Conservation (phyloP, 805 yeast species). For the Kurtzmaniella cleridarum region DNA sequence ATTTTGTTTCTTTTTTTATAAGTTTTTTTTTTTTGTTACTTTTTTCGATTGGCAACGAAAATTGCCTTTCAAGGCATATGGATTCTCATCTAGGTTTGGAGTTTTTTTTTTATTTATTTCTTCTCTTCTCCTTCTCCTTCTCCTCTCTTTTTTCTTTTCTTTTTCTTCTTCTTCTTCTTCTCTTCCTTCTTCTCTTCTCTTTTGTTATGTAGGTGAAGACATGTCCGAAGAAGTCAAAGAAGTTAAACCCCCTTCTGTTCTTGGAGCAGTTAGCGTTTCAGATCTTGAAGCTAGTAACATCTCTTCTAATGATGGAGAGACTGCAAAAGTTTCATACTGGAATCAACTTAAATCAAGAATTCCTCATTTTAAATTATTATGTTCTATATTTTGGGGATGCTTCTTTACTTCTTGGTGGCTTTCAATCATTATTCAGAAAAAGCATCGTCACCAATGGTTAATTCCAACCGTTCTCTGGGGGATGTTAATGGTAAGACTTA, state of each 20-base stretch:
- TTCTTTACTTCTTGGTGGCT: slow-evolving; percentile 56
- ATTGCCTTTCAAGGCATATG: slow-evolving; percentile 1
- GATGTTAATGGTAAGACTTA: slow-evolving; percentile 44
- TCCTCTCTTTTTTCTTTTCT: slow-evolving; percentile 5
- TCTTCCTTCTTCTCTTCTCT: not conserved
- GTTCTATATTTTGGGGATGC: slow-evolving; percentile 22
- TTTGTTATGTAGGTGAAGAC: not conserved
- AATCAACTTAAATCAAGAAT: slow-evolving; percentile 8
- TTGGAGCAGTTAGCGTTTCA: not conserved
- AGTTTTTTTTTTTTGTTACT: slow-evolving; percentile 1
- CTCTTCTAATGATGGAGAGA: not conserved
- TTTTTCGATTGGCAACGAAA: not conserved
- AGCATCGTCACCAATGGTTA: slow-evolving; percentile 49
- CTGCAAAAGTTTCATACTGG: slow-evolving; percentile 1
- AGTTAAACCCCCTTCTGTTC: not conserved
- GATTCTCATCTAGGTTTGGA: not conserved
- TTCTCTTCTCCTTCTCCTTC: slow-evolving; percentile 1
- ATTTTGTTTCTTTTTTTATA: not conserved
- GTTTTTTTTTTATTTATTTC: not conserved
- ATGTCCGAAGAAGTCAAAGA: not conserved
- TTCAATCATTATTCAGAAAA: slow-evolving; percentile 45
- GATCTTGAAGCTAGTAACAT: not conserved
- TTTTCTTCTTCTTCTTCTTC: slow-evolving; percentile 1
- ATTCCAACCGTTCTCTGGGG: slow-evolving; percentile 53
- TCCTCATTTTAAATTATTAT: slow-evolving; percentile 12